A percentile compares a stretch with the other conserved stretches of the same genome.
Evolutionary conservation across 495 filamentous ascomycete genomes (phyloP).

Genomic region (Rhizodiscina lignyota): DNA sequence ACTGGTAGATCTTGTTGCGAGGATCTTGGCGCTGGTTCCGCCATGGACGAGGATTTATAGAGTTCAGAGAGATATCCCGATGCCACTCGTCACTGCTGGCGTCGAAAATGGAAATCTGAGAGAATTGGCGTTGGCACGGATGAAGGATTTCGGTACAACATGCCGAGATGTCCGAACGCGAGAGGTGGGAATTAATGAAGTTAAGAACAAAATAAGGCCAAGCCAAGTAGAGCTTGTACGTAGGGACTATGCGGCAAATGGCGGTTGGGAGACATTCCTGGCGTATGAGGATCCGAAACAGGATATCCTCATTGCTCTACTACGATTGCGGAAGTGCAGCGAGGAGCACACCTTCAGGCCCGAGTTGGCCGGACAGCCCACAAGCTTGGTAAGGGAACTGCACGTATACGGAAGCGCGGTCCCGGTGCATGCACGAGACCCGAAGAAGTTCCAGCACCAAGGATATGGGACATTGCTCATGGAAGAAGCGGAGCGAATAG

Average conservation of each 20-base stretch:
- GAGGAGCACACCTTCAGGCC: slow-evolving; percentile 76
- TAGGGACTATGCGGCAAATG: slow-evolving; percentile 86
- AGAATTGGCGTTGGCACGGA: slow-evolving; percentile 77
- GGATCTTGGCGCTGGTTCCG: slow-evolving; percentile 84
- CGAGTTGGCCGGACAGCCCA: slow-evolving; percentile 71
- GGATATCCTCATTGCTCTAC: slow-evolving; percentile 86
- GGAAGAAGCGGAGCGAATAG: slow-evolving; percentile 95
- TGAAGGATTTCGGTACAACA: slow-evolving; percentile 97
- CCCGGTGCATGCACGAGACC: slow-evolving; percentile 82
- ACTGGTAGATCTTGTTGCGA: slow-evolving; percentile 83
- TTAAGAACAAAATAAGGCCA: slow-evolving; percentile 94
- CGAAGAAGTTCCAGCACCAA: slow-evolving; percentile 94
- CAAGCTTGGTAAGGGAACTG: slow-evolving; percentile 82
- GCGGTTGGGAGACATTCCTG: slow-evolving; percentile 95
- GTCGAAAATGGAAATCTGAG: slow-evolving; percentile 96
- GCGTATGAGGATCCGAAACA: slow-evolving; percentile 98
- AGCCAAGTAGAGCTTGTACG: slow-evolving; percentile 95
- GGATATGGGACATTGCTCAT: slow-evolving; percentile 91
- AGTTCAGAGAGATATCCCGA: slow-evolving; percentile 95
- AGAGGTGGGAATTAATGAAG: slow-evolving; percentile 96
- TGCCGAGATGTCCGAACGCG: slow-evolving; percentile 96
- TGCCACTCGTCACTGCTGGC: slow-evolving; percentile 91
- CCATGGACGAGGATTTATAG: slow-evolving; percentile 98
- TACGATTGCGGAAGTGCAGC: slow-evolving; percentile 82
- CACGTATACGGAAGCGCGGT: slow-evolving; percentile 96